These are phyloP conservation scores for Acacia melanoxylon DNA, from an alignment of 306 rosid genomes.

Conservation along the genomic window DNA sequence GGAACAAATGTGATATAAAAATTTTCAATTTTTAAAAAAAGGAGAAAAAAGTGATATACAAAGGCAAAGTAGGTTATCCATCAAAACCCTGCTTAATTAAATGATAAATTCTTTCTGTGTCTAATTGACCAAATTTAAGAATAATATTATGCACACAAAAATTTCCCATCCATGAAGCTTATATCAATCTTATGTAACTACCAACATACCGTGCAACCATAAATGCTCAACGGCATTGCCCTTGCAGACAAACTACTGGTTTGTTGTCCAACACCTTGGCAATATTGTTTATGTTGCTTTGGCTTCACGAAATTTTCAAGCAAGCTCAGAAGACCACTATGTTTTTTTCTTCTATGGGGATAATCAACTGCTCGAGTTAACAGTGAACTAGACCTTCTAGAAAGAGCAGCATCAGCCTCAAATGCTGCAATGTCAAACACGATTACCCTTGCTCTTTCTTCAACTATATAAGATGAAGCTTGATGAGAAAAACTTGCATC, in stretches of 20 bases:
- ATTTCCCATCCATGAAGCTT: slow-evolving; percentile 6
- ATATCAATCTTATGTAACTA: slow-evolving; percentile 1
- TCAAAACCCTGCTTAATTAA: slow-evolving; percentile 7
- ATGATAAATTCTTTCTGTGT: neutral
- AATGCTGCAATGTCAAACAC: slow-evolving; percentile 64
- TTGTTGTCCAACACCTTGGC: slow-evolving; percentile 34
- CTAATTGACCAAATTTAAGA: neutral
- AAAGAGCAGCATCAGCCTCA: slow-evolving; percentile 45
- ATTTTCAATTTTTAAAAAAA: neutral
- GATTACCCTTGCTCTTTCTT: slow-evolving; percentile 74
- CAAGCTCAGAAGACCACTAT: slow-evolving; percentile 76
- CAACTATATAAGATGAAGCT: slow-evolving; percentile 60
- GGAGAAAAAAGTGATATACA: neutral
- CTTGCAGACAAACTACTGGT: slow-evolving; percentile 62
- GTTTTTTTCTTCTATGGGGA: slow-evolving; percentile 50
- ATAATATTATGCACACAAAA: slow-evolving; percentile 3
- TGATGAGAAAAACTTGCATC: slow-evolving; percentile 62
- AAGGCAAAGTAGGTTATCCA: slow-evolving; percentile 7
- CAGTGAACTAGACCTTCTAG: slow-evolving; percentile 53
- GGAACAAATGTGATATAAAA: neutral
- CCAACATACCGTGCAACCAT: slow-evolving; percentile 79
- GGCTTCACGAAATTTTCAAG: slow-evolving; percentile 53
- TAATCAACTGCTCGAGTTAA: slow-evolving; percentile 44
- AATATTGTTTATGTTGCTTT: slow-evolving; percentile 37
- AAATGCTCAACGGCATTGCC: slow-evolving; percentile 86